Percentiles rank a stretch among this genome's conserved stretches.
These are phyloP conservation scores for Pyracantha coccinea DNA, from an alignment of 331 rosid species.

Conservation along the genomic window DNA sequence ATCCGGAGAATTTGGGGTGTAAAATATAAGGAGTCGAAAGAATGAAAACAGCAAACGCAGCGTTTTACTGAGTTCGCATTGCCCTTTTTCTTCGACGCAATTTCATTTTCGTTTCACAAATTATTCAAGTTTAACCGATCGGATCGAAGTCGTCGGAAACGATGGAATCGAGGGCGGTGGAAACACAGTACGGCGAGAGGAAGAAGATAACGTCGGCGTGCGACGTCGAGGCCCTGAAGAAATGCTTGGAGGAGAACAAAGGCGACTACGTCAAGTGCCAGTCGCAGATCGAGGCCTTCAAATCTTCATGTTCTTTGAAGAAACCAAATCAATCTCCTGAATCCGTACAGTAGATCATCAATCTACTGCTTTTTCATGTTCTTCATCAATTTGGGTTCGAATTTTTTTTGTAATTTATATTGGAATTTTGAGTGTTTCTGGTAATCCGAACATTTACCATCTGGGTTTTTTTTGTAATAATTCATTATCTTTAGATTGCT, in stretches of 20 bases:
- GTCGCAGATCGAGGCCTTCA: constrained; percentile 73
- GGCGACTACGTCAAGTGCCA: constrained; percentile 78
- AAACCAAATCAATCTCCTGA: constrained; percentile 42
- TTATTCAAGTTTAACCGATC: not conserved
- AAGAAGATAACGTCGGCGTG: constrained; percentile 44
- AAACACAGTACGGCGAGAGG: constrained; percentile 12
- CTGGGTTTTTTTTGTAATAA: not conserved
- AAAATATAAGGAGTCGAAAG: too few species aligned
- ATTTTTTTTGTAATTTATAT: not conserved
- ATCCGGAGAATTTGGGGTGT: too few species aligned
- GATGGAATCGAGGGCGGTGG: constrained; percentile 38
- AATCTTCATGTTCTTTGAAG: constrained; percentile 60
- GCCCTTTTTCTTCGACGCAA: not conserved
- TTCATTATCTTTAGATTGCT: not conserved
- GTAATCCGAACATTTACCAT: not conserved
- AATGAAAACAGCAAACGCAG: not conserved
- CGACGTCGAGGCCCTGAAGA: constrained; percentile 79
- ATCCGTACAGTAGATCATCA: constrained; percentile 5
- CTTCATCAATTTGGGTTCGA: not conserved
- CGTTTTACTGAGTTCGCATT: not conserved
- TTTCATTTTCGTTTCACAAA: not conserved
- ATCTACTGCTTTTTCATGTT: not conserved
- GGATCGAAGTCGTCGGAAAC: not conserved
- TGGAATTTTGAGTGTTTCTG: not conserved
- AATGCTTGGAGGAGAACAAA: constrained; percentile 81